Conservation (phyloP, 306 rosid genomes). For the Acacia crassicarpa region DNA sequence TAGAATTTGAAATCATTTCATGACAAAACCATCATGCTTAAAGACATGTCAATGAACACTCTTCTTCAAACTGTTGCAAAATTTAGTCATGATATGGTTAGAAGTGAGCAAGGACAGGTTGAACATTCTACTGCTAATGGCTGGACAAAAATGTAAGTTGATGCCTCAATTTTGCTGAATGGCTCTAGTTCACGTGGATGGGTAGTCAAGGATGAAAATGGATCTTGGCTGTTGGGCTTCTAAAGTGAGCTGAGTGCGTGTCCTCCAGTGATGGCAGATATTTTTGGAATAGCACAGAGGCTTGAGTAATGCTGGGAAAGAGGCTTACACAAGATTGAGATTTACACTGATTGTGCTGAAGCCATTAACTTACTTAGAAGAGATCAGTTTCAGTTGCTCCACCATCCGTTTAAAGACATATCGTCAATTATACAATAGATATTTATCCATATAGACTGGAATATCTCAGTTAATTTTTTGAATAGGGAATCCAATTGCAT, state of each 20-base stretch:
- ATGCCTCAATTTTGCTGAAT: background rate
- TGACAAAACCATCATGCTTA: background rate
- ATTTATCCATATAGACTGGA: background rate
- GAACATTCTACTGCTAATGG: background rate
- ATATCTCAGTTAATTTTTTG: too few relatives aligned
- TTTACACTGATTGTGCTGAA: background rate
- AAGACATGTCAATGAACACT: background rate
- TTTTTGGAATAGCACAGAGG: background rate
- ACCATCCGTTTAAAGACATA: background rate
- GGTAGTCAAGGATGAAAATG: background rate
- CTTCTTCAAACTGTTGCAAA: slow-evolving; percentile 9
- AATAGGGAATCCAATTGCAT: background rate
- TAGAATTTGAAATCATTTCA: slow-evolving; percentile 12
- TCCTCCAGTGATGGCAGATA: background rate
- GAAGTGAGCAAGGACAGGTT: background rate
- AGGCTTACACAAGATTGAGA: background rate
- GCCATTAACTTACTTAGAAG: background rate
- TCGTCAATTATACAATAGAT: background rate
- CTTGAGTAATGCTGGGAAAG: background rate
- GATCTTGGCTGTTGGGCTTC: background rate
- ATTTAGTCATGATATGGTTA: background rate
- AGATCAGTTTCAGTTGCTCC: background rate
- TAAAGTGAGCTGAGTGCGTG: background rate
- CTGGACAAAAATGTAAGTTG: background rate
- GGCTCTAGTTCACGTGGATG: background rate